phyloP scores from a whole-genome alignment of 148 eudicot genomes.

The Rhododendron griersonianum region DNA sequence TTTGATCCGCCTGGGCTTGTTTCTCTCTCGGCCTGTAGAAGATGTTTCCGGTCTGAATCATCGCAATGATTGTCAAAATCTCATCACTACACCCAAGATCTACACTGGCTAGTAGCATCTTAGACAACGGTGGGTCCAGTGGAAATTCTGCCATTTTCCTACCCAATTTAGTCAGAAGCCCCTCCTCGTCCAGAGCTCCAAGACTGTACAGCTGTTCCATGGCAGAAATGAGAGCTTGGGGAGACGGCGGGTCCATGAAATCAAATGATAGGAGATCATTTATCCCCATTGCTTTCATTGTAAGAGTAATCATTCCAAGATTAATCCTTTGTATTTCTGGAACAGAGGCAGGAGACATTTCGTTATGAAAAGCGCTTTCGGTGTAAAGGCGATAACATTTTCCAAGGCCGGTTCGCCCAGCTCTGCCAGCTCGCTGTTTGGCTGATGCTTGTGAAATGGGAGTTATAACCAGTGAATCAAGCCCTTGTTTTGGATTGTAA shows the following conservation, averaged over 20 bases:
- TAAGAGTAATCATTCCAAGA: slow-evolving; percentile 66
- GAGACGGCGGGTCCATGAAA: slow-evolving; percentile 97
- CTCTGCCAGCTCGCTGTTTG: slow-evolving; percentile 88
- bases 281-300: slow-evolving; percentile 91
- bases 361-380: slow-evolving; percentile 86
- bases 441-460: slow-evolving; percentile 33
- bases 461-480: too few relatives aligned
- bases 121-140: slow-evolving; percentile 82
- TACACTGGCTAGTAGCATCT: slow-evolving; percentile 92
- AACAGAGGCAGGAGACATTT: slow-evolving; percentile 82
- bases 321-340: slow-evolving; percentile 92
- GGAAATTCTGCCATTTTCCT: slow-evolving; percentile 96
- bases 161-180: slow-evolving; percentile 86
- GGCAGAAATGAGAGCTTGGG: slow-evolving; percentile 93
- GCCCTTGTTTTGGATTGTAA: too few relatives aligned
- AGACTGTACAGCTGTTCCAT: slow-evolving; percentile 89
- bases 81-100: slow-evolving; percentile 97
- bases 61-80: slow-evolving; percentile 87
- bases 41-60: slow-evolving; percentile 90
- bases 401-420: slow-evolving; percentile 96
- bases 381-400: slow-evolving; percentile 93
- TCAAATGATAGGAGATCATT: slow-evolving; percentile 84
- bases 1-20: slow-evolving; percentile 97
- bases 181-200: slow-evolving; percentile 96
- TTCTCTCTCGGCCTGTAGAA: slow-evolving; percentile 92